Base-by-base conservation (phyloP, 2,329 filamentous ascomycete species). In the Bimuria novae-zelandiae region DNA sequence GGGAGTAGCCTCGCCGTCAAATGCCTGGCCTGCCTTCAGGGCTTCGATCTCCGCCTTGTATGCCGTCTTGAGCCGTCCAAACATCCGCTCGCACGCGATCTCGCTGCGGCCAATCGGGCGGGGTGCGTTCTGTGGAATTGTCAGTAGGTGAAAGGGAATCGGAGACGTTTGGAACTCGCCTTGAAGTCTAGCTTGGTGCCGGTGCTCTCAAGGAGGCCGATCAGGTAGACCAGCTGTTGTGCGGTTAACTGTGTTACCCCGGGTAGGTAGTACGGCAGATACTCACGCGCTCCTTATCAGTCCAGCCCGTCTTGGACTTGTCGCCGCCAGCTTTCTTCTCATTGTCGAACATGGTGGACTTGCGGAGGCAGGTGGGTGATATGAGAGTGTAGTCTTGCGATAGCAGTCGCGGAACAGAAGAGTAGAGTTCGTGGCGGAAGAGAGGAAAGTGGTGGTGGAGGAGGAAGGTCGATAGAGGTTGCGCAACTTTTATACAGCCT, bases 1-100 rank as follows among this genome's bases (percentile, higher is more conserved):
- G 3, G 56, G 35, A 4, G 52, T 55, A 12, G 44, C 10, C 12
- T 27, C 35, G 14, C 51, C 12, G 11, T 52, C 49, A 14, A 35
- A 51, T 44, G 54, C 59, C 57, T 22, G 42, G 53, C 35, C 56
- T 39, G 8, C 52, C 49, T 58, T 61, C 3, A 68, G 51, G 2
- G 45, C 51, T 1, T 39, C 54, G 1, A 69, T 29, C 10, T 65
- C 64, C 25, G 55, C 52, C 30, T 64, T 65, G 51, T 62, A 43
- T 27, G 61, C 62, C n/a, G 55, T 56, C 52, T 65, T 67, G 12
- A 70, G 56, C 22, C 63, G 64, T 1, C 35, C 35, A 19, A 69
- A 33, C 44, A 70, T 57, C 43, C 60, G 52, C 35, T 59, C 51
- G 46, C 62, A 68, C 5, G 63, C 65, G 10, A 56, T 57, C 3